Evolutionary conservation across 208 protist species (phyloP).

Genomic region (Wallacemonas sp.): DNA sequence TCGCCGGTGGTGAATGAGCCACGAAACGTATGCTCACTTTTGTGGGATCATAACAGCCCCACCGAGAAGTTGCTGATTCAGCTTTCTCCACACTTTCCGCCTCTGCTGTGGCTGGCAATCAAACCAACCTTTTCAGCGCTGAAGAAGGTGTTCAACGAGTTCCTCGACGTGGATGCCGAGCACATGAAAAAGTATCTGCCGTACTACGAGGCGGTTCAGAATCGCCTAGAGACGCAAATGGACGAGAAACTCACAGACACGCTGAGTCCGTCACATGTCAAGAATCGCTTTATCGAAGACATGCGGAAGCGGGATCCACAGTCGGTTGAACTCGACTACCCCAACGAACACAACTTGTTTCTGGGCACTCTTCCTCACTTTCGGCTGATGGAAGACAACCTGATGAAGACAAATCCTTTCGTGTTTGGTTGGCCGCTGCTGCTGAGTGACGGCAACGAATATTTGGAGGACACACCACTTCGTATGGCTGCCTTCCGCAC

Average conservation of each 20-base stretch:
- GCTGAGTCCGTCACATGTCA: slow-evolving; percentile 75
- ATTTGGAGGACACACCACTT: slow-evolving; percentile 76
- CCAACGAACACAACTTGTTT: slow-evolving; percentile 78
- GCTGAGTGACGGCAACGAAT: slow-evolving; percentile 84
- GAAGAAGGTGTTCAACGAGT: slow-evolving; percentile 85
- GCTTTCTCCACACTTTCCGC: slow-evolving; percentile 85
- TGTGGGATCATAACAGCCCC: slow-evolving; percentile 90
- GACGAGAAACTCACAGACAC: slow-evolving; percentile 74
- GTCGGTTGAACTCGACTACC: slow-evolving; percentile 81
- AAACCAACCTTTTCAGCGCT: slow-evolving; percentile 75
- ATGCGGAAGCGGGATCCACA: slow-evolving; percentile 84
- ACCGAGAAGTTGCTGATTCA: slow-evolving; percentile 91
- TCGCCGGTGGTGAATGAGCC: slow-evolving; percentile 90
- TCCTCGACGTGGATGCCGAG: slow-evolving; percentile 87
- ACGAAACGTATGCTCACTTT: slow-evolving; percentile 61
- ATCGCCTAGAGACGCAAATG: slow-evolving; percentile 69
- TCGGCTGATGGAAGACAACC: slow-evolving; percentile 67
- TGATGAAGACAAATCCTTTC: slow-evolving; percentile 92
- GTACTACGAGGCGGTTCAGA: slow-evolving; percentile 87
- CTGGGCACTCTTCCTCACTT: slow-evolving; percentile 83
- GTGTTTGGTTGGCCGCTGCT: slow-evolving; percentile 92
- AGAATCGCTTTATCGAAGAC: slow-evolving; percentile 86
- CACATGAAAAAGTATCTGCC: slow-evolving; percentile 91
- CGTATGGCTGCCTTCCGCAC: slow-evolving; percentile 86
- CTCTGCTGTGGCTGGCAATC: slow-evolving; percentile 89